Evolutionary conservation across 257 asterid genomes (phyloP), one percentile per base, ranked within the genome.

Genomic region (Rhazya stricta): DNA sequence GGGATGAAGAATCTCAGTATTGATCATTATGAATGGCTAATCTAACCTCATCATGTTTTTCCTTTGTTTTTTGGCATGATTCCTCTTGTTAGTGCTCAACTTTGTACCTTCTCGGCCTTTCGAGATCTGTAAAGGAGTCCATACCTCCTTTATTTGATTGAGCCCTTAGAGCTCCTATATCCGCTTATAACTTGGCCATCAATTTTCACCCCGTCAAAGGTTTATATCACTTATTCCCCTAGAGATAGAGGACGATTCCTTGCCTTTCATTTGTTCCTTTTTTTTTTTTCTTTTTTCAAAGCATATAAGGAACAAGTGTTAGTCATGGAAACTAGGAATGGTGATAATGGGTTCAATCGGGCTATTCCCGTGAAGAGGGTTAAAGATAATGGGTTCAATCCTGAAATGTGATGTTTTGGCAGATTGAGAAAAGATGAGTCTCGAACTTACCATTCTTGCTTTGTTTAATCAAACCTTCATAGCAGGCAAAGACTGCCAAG

Each of bases 61-160:
- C 18, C 74, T 41, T 54, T 51, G 3, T 60, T 15, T 71, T 61
- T 63, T 30, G 68, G 50, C 60, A 72, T 45, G 79, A 81, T 83
- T 80, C 87, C 70, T 69, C 68, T 75, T 72, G 76, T 72, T 78
- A 67, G 77, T 76, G 75, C 79, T 76, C 78, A 74, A 39, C 72
- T 60, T 54, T 51, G 76, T 43, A 75, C 74, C 79, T 51, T 83
- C 77, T 77, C 69, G 75, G 32, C 81, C 79, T 72, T 79, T 72
- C 69, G 30, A 34, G 69, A 29, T 34, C 54, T 58, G 25, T 23
- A 68, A 41, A 9, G 79, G 42, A n/a, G 66, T 75, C 75, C 37
- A 32, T 62, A 29, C 51, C 53, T 45, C 1, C 54, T 69, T 57
- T 76, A 29, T 25, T 21, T 30, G 39, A 15, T 37, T n/a, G 66